Base-by-base conservation (phyloP, 2,329 filamentous ascomycete species). In the Neonectria ditissima region DNA sequence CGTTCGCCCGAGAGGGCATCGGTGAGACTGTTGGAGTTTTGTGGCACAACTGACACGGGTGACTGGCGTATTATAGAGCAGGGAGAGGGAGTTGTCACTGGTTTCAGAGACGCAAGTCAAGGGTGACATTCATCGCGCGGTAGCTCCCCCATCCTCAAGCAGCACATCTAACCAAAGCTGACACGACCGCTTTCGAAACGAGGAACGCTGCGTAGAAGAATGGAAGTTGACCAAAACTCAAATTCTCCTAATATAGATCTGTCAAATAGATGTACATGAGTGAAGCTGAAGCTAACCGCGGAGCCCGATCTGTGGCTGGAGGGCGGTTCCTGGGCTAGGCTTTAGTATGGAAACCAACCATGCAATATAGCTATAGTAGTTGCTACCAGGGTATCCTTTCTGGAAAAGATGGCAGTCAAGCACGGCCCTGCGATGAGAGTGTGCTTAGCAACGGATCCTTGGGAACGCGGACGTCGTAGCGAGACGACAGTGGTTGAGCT, bases 251-350 rank as follows among this genome's bases (percentile, higher is more conserved):
- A 48, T 22, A 32, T 30, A 16, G n/a, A 32, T n/a, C 18, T 43
- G 30, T 51, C 39, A n/a, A 53, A 51, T 16, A 34, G 22, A 18
- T 54, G 54, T 28, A 18, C 26, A 9, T 34, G 41, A 30, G 13
- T 58, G 48, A 50, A 54, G 50, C 16, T 41, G 55, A 58, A 57
- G 60, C 55, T 58, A 63, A 57, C 14, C 18, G 13, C 5, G 41
- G 37, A 54, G 54, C 59, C 54, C 58, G 55, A 43, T 20, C 60
- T 26, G 55, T 58, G 60, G 60, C 50, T 53, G 48, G 51, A 54
- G 45, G 54, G 54, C 34, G 60, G 60, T 58, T 34, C 54, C 60
- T 63, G 55, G 43, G 55, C 50, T 55, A 63, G 43, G 32, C 20
- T 16, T 50, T 50, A 50, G 47, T 28, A 50, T 50, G 47, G 26